phyloP scores from a whole-genome alignment of 345 rosid species.

The Cardiospermum halicacabum region DNA sequence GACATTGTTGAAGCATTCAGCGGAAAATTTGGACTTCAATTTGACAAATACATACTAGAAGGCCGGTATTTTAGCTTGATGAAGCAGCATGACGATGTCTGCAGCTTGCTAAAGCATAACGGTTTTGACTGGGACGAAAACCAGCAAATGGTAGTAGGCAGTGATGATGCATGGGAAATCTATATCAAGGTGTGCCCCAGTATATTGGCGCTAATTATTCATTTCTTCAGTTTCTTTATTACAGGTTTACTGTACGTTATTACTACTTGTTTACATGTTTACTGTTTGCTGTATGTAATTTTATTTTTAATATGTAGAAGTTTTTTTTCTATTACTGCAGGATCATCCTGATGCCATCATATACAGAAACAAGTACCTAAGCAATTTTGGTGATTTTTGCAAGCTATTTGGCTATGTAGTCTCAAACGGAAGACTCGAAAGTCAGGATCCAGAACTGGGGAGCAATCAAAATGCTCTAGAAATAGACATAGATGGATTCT shows the following conservation, averaged over 20 bases:
- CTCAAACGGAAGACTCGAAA: constrained; percentile 19
- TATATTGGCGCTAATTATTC: not conserved
- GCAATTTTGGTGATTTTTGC: constrained; percentile 41
- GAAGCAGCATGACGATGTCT: constrained; percentile 57
- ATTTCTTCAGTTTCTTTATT: not conserved
- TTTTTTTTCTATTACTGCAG: constrained; percentile 35
- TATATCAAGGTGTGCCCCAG: constrained; percentile 44
- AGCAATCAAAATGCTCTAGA: constrained; percentile 22
- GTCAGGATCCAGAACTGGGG: constrained; percentile 27
- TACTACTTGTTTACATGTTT: not conserved
- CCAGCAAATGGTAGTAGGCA: constrained; percentile 47
- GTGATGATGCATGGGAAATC: constrained; percentile 51
- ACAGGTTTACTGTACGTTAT: not conserved
- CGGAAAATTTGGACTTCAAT: constrained; percentile 41
- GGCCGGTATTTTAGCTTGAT: constrained; percentile 47
- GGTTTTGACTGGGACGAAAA: constrained; percentile 65
- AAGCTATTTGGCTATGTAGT: constrained; percentile 40
- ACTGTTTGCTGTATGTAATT: not conserved
- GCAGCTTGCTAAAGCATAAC: constrained; percentile 39
- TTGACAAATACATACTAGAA: constrained; percentile 47
- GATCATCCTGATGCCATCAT: constrained; percentile 50
- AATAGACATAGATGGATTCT: constrained; percentile 25
- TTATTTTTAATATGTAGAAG: not conserved
- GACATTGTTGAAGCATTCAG: constrained; percentile 49
- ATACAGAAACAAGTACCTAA: constrained; percentile 44